These are phyloP conservation scores for Puccinellia tenuiflora DNA, from an alignment of 176 grass and related monocot species.

Conservation along the genomic window DNA sequence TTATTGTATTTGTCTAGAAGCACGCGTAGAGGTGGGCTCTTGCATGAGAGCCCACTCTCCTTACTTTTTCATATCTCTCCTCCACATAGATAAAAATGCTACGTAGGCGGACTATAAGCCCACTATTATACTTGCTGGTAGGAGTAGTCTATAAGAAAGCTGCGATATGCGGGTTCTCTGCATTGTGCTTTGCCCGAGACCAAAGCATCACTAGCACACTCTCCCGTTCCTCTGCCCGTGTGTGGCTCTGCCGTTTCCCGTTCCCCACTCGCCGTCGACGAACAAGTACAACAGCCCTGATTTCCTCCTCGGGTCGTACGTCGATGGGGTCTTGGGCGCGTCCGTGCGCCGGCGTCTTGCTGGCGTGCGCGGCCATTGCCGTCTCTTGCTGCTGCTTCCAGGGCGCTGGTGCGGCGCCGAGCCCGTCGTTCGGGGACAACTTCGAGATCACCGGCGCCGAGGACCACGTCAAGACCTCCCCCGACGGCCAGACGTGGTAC, in stretches of 20 bases:
- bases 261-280: not conserved
- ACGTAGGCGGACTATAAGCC: too few species aligned
- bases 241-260: not conserved
- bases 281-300: too few species aligned
- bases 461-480: slow-evolving; percentile 84
- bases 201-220: not conserved
- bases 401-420: not conserved
- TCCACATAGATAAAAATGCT: too few species aligned
- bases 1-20: too few species aligned
- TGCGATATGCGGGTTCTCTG: not conserved
- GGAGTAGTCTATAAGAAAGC: slow-evolving; percentile 12
- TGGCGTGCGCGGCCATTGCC: not conserved
- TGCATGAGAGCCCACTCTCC: too few species aligned
- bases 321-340: slow-evolving; percentile 1
- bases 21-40: too few species aligned
- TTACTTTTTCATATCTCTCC: too few species aligned
- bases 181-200: slow-evolving; percentile 2
- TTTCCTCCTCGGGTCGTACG: not conserved
- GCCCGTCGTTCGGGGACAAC: slow-evolving; percentile 64
- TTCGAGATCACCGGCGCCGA: slow-evolving; percentile 80
- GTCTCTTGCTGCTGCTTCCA: not conserved
- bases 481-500: slow-evolving; percentile 96
- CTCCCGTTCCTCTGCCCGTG: not conserved
- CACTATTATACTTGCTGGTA: too few species aligned
- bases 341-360: slow-evolving; percentile 4